Conservation (phyloP, 169 alveolate genomes). For the Plasmodium chabaudi region DNA sequence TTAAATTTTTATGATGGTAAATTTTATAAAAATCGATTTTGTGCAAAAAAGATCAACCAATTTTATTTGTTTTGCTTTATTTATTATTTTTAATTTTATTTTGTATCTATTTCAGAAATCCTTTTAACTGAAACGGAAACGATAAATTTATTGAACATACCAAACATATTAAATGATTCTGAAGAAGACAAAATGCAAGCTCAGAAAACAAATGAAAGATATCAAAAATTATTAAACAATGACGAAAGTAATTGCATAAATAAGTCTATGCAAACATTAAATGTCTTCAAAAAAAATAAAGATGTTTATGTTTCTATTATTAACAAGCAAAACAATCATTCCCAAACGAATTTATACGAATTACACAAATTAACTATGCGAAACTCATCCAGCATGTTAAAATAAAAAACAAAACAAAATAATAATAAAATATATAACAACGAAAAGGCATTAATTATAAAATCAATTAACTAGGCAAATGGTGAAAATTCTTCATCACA, state of each 20-base stretch:
- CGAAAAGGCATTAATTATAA: no score
- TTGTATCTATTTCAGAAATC: constrained; percentile 22
- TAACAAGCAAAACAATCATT: constrained; percentile 51
- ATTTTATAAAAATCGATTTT: not conserved
- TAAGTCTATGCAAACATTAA: constrained; percentile 72
- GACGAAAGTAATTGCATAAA: constrained; percentile 66
- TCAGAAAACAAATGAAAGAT: constrained; percentile 31
- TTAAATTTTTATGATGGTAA: constrained; percentile 52
- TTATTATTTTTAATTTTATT: not conserved
- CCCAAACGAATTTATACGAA: constrained; percentile 73
- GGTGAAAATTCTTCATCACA: no score
- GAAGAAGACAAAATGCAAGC: constrained; percentile 37
- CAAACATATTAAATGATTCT: constrained; percentile 49
- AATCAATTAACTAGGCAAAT: no score
- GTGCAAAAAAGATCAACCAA: no score
- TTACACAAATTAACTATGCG: constrained; percentile 37
- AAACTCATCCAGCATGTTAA: constrained; percentile 54
- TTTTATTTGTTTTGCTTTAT: constrained; percentile 8
- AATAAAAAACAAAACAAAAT: not conserved
- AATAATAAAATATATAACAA: constrained; percentile 1
- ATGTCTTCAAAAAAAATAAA: constrained; percentile 63
- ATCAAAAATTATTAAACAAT: constrained; percentile 58
- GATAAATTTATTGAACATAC: constrained; percentile 42
- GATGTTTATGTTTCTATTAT: constrained; percentile 67
- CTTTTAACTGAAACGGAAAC: constrained; percentile 59